phyloP scores from a whole-genome alignment of 495 filamentous ascomycete genomes.

The Hypomontagnella monticulosa region DNA sequence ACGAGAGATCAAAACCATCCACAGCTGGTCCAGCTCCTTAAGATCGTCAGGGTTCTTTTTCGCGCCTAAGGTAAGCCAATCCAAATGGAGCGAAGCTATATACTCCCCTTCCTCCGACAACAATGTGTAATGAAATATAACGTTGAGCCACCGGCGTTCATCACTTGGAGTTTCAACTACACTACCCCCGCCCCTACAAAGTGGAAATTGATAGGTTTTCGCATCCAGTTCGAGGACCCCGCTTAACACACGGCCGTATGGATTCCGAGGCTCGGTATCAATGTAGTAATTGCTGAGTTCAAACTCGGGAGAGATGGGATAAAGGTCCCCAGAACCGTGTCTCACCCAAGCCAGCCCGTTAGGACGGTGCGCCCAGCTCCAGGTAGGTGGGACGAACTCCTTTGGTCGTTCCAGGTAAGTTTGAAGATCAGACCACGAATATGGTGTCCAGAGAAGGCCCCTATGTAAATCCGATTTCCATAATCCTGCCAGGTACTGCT shows the following conservation, averaged over 20 bases:
- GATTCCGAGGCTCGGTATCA: neutral
- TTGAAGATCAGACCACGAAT: too few relatives aligned
- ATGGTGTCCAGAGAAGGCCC: too few relatives aligned
- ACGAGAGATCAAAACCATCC: too few relatives aligned
- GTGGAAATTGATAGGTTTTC: conserved; percentile 1
- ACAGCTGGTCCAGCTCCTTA: conserved; percentile 4
- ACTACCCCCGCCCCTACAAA: neutral
- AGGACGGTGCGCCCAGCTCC: conserved; percentile 7
- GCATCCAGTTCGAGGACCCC: conserved; percentile 5
- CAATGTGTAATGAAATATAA: neutral
- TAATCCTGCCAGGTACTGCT: too few relatives aligned
- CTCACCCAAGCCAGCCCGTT: neutral
- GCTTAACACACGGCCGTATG: conserved; percentile 1
- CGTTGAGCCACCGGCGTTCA: neutral
- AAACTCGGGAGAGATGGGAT: neutral
- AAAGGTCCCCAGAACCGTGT: too few relatives aligned
- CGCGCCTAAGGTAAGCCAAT: conserved; percentile 2
- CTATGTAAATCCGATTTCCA: too few relatives aligned
- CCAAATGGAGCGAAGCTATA: conserved; percentile 8
- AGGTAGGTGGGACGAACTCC: neutral
- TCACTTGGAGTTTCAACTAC: too few relatives aligned
- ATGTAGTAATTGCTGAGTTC: neutral
- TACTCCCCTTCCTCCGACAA: conserved; percentile 6
- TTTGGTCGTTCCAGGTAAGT: neutral
- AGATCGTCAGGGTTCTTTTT: neutral